Percentiles rank a stretch among this genome's conserved stretches.
Conservation (phyloP, 1,139 yeast genomes). For the Lodderomyces theae region DNA sequence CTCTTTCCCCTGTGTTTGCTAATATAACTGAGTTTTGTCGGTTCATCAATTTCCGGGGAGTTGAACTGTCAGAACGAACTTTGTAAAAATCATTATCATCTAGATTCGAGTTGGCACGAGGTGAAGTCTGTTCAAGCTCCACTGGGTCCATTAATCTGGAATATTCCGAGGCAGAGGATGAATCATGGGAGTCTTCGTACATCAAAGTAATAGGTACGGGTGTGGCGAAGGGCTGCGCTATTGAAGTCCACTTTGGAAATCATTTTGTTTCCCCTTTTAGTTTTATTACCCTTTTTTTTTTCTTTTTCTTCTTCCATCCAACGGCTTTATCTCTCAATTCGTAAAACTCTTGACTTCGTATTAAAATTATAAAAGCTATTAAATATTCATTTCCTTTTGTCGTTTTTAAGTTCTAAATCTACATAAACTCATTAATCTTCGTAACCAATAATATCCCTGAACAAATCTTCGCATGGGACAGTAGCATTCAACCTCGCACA, state of each 20-base stretch:
- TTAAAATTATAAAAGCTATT: neutral
- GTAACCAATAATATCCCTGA: conserved; percentile 67
- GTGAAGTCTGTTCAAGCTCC: neutral
- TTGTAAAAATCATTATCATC: conserved; percentile 4
- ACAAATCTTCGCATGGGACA: conserved; percentile 78
- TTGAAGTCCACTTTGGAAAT: neutral
- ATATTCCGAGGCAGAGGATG: conserved; percentile 8
- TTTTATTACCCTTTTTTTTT: no score
- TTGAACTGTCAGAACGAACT: conserved; percentile 8
- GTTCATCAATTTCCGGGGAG: conserved; percentile 16
- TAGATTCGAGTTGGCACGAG: neutral
- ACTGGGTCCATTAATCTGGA: conserved; percentile 1
- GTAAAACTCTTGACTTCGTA: neutral
- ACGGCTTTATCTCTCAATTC: neutral
- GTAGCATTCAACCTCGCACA: conserved; percentile 84
- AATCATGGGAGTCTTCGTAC: conserved; percentile 4
- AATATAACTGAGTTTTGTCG: conserved; percentile 39
- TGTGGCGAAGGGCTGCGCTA: no score
- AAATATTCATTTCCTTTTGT: neutral
- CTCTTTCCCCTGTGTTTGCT: conserved; percentile 41
- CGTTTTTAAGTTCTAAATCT: neutral
- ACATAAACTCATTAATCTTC: conserved; percentile 16
- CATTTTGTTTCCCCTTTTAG: neutral
- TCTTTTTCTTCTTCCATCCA: neutral
- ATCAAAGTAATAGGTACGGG: neutral